These are phyloP conservation scores for Trypanosoma lewisi DNA, from an alignment of 208 protist genomes.

Conservation along the genomic window DNA sequence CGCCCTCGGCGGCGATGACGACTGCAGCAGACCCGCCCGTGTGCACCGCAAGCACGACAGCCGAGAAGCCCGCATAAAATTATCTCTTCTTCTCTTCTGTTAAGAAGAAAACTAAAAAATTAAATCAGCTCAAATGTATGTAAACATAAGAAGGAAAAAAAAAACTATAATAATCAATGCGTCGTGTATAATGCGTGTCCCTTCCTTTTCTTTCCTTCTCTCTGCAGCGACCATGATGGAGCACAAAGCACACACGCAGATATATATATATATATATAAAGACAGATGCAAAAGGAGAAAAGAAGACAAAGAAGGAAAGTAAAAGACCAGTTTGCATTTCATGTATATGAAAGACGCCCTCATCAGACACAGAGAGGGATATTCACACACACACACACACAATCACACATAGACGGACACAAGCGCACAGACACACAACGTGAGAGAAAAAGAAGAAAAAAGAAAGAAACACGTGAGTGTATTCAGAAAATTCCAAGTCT, in stretches of 20 bases:
- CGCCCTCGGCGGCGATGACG: conserved; percentile 42
- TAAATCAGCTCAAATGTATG: neutral
- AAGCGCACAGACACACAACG: neutral
- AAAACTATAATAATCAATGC: too few relatives aligned
- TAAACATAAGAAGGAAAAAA: too few relatives aligned
- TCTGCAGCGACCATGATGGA: too few relatives aligned
- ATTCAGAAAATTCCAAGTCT: too few relatives aligned
- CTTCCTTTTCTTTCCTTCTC: too few relatives aligned
- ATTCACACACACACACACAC: conserved; percentile 2
- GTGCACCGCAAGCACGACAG: conserved; percentile 3
- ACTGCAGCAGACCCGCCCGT: conserved; percentile 31
- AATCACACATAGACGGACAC: neutral
- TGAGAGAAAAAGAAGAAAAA: neutral
- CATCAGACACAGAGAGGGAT: neutral
- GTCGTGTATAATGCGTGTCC: too few relatives aligned
- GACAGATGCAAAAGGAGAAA: neutral
- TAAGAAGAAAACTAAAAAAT: too few relatives aligned
- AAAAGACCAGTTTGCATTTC: neutral
- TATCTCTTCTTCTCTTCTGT: too few relatives aligned
- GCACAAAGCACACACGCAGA: too few relatives aligned
- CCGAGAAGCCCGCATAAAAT: neutral
- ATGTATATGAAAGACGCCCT: neutral
- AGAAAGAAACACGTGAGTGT: neutral
- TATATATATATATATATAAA: too few relatives aligned
- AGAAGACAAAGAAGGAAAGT: neutral